Percentiles rank a stretch among this genome's conserved stretches.
Evolutionary conservation across 495 filamentous ascomycete genomes (phyloP).

Genomic region (Trichoderma orchidacearum): DNA sequence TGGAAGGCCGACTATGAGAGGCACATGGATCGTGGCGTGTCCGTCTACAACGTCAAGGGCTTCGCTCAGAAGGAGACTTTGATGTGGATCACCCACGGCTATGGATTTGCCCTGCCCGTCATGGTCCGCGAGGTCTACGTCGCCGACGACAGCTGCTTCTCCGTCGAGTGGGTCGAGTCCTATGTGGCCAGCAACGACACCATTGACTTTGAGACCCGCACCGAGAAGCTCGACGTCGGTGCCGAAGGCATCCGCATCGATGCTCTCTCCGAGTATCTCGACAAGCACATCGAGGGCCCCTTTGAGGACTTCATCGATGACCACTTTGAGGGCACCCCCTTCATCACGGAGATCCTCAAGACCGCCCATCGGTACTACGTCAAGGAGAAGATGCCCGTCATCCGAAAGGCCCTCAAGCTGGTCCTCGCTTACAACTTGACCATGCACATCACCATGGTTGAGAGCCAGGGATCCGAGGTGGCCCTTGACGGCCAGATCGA

Average conservation of each 20-base stretch:
- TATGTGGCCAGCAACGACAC: conserved; percentile 50
- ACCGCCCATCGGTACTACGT: conserved; percentile 81
- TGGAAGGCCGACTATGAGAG: conserved; percentile 93
- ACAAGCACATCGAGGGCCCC: conserved; percentile 77
- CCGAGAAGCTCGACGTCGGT: conserved; percentile 71
- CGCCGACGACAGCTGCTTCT: conserved; percentile 82
- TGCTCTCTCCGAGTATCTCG: conserved; percentile 73
- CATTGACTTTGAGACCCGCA: conserved; percentile 68
- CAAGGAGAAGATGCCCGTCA: conserved; percentile 67
- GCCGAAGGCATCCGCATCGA: conserved; percentile 67
- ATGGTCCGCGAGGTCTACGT: conserved; percentile 84
- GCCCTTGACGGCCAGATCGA: conserved; percentile 66
- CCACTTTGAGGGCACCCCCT: conserved; percentile 85
- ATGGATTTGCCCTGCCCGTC: conserved; percentile 77
- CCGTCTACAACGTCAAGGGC: conserved; percentile 85
- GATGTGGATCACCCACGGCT: conserved; percentile 79
- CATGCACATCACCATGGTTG: conserved; percentile 79
- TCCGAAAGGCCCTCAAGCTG: conserved; percentile 83
- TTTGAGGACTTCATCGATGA: conserved; percentile 88
- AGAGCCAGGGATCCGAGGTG: conserved; percentile 72
- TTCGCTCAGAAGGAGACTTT: conserved; percentile 68
- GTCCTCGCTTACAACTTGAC: conserved; percentile 89
- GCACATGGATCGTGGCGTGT: conserved; percentile 72
- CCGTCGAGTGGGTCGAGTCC: conserved; percentile 78
- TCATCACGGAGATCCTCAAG: conserved; percentile 87